phyloP scores from a whole-genome alignment of 805 yeast species.

The Debaryomyces castellii region DNA sequence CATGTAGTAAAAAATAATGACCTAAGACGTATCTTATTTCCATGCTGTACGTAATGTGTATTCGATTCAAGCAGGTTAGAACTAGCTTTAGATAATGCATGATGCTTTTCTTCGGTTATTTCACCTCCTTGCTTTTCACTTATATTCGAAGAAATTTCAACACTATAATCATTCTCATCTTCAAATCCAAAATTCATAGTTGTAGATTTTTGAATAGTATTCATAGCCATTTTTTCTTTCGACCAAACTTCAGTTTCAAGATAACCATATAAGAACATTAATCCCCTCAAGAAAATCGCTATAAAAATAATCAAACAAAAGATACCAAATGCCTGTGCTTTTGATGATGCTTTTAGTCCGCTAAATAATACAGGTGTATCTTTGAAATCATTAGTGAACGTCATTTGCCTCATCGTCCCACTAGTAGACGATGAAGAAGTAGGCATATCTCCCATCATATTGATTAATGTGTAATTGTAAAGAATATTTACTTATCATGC shows the following conservation, averaged over 20 bases:
- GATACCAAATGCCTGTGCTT: constrained; percentile 63
- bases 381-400: constrained; percentile 44
- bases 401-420: constrained; percentile 44
- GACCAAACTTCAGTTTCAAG: constrained; percentile 56
- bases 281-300: constrained; percentile 54
- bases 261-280: constrained; percentile 53
- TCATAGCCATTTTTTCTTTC: background rate
- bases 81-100: background rate
- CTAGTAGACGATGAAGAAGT: background rate
- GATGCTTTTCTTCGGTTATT: background rate
- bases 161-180: background rate
- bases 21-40: background rate
- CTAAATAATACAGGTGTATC: constrained; percentile 58
- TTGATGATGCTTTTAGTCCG: constrained; percentile 45
- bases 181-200: constrained; percentile 1
- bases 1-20: constrained; percentile 32
- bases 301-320: constrained; percentile 53
- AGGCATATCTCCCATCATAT: constrained; percentile 4
- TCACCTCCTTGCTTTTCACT: background rate
- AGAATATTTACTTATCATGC: background rate
- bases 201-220: background rate
- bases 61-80: background rate
- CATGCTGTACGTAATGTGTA: background rate
- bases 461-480: background rate
- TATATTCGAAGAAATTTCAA: background rate